A percentile compares a stretch with the other conserved stretches of the same genome.
Evolutionary conservation across 2,329 filamentous ascomycete species (phyloP).

Genomic region (Pestalotiopsis sp.): DNA sequence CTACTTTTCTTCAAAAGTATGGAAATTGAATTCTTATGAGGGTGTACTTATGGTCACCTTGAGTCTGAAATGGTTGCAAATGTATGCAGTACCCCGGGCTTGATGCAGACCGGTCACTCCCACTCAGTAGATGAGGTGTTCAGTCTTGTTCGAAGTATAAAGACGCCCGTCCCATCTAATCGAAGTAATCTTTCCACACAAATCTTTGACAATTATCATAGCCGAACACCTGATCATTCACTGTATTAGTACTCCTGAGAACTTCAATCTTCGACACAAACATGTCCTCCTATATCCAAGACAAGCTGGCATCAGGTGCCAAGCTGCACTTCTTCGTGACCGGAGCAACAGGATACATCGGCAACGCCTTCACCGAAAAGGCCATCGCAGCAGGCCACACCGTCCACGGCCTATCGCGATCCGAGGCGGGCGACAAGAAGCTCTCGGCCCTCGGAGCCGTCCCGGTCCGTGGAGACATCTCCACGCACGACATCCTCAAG

Average conservation of each 20-base stretch:
- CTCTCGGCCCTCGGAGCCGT: conserved; percentile 38
- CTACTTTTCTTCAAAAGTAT: too few relatives aligned
- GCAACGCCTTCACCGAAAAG: conserved; percentile 33
- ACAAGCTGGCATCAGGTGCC: background rate
- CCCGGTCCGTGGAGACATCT: conserved; percentile 41
- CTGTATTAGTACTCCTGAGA: background rate
- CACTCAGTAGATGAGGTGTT: too few relatives aligned
- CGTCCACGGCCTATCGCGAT: conserved; percentile 43
- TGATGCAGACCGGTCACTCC: too few relatives aligned
- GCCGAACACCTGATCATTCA: background rate
- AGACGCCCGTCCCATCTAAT: too few relatives aligned
- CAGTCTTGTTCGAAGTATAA: too few relatives aligned
- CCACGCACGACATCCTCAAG: conserved; percentile 37
- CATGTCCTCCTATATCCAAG: conserved; percentile 3
- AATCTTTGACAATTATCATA: background rate
- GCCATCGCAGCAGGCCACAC: conserved; percentile 39
- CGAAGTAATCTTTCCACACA: too few relatives aligned
- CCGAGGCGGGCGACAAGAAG: conserved; percentile 33
- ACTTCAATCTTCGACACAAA: background rate
- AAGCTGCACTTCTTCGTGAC: conserved; percentile 38
- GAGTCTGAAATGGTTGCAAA: too few relatives aligned
- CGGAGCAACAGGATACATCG: conserved; percentile 41
- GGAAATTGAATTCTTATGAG: too few relatives aligned
- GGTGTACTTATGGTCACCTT: too few relatives aligned
- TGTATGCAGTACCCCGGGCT: too few relatives aligned